Percentiles rank a stretch among this genome's conserved stretches.
Conservation (phyloP, 305 asterid genomes). For the Stenogyne calaminthoides region DNA sequence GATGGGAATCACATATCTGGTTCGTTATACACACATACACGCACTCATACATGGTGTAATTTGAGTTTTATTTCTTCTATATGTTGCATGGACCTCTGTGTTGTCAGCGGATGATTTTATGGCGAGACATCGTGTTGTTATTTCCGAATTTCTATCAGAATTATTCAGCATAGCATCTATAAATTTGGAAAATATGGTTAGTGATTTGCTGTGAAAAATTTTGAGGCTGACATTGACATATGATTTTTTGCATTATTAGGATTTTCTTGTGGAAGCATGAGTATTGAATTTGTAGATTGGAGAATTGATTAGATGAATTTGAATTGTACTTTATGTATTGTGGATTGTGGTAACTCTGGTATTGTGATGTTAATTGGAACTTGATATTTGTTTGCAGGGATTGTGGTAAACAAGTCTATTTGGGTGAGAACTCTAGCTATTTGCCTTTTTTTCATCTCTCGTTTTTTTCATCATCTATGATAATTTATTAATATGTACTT, state of each 20-base stretch:
- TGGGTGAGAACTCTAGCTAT: constrained; percentile 52
- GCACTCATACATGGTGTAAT: not conserved
- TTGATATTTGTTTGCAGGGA: constrained; percentile 68
- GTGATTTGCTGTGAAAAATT: not conserved
- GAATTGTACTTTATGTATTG: not conserved
- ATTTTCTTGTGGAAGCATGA: not conserved
- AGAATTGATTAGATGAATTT: constrained; percentile 1
- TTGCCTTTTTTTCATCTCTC: not conserved
- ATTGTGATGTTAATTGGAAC: constrained; percentile 32
- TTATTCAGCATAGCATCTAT: not conserved
- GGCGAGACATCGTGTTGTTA: too few relatives aligned
- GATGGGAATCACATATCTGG: constrained; percentile 99
- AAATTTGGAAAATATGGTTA: constrained; percentile 3
- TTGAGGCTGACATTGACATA: constrained; percentile 7
- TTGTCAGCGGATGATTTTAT: constrained; percentile 12
- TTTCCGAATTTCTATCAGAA: not conserved
- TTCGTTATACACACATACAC: constrained; percentile 32
- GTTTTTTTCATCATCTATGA: not conserved
- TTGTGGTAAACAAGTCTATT: constrained; percentile 94
- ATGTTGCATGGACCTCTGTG: constrained; percentile 41
- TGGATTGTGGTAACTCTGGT: constrained; percentile 9
- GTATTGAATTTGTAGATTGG: constrained; percentile 10
- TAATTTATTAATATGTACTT: not conserved
- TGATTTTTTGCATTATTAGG: not conserved
- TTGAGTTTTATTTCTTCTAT: not conserved